Percentiles rank a stretch among this genome's conserved stretches.
phyloP scores from a whole-genome alignment of 805 yeast species.

The Starmera dryadoides region DNA sequence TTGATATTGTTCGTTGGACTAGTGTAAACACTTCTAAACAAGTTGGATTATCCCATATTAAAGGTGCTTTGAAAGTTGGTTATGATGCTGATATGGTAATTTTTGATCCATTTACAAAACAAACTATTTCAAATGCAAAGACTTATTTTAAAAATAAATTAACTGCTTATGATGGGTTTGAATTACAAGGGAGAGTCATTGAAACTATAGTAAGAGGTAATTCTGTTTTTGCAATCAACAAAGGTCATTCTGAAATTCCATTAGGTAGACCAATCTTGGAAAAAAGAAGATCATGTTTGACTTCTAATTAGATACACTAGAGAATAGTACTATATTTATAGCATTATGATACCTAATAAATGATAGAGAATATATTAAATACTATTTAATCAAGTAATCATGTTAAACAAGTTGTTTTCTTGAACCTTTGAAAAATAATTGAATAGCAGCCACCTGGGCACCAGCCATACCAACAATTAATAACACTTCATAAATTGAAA shows the following conservation, averaged over 20 bases:
- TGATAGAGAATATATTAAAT: no score
- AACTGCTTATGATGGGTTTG: constrained; percentile 76
- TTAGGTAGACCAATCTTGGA: constrained; percentile 56
- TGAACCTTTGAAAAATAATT: constrained; percentile 63
- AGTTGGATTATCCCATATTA: constrained; percentile 64
- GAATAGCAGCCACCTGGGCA: constrained; percentile 61
- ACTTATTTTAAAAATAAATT: constrained; percentile 79
- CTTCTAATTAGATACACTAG: neutral
- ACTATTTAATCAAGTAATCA: no score
- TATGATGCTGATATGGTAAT: constrained; percentile 84
- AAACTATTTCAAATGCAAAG: constrained; percentile 43
- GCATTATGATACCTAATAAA: no score
- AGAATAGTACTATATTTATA: neutral
- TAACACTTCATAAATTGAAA: constrained; percentile 63
- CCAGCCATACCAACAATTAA: constrained; percentile 71
- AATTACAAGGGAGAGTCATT: constrained; percentile 63
- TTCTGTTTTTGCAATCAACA: constrained; percentile 47
- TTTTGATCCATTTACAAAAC: constrained; percentile 57
- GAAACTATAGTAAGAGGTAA: constrained; percentile 79
- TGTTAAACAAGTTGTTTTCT: constrained; percentile 44
- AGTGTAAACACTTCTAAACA: constrained; percentile 78
- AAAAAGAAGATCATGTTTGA: constrained; percentile 37
- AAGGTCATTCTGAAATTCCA: constrained; percentile 50
- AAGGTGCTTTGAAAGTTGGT: constrained; percentile 70
- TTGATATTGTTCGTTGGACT: constrained; percentile 75